Evolutionary conservation across 495 filamentous ascomycete species (phyloP), one percentile per base, ranked within the genome.

Genomic region (Cenococcum geophilum): DNA sequence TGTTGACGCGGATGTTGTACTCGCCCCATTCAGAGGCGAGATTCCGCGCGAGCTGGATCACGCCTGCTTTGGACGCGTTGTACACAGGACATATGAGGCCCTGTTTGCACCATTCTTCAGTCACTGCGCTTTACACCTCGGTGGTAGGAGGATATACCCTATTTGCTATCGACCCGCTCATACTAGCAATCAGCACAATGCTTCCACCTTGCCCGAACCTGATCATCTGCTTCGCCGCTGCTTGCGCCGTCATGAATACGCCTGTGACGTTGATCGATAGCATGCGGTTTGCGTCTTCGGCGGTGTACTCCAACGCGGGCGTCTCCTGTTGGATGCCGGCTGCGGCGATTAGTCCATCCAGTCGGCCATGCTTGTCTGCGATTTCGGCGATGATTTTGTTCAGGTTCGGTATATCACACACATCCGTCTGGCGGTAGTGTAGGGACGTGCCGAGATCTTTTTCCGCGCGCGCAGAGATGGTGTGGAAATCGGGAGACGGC

Each of bases 1-100:
- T 95, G 77, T 97, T 97, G 62, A 96, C 91, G 3, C 92, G 88
- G 72, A 97, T 97, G 55, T 86, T 87, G 73, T 92, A 81, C 63
- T 75, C 72, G 25, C 92, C 92, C 86, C 85, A 89, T 69, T 89
- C 86, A 77, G 87, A 86, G 1, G 86, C 85, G 40, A 89, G 72
- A 42, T 80, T 86, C 6, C 86, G 77, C 0, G 76, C 76, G 0
- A 88, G 70, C 73, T 89, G 85, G 21, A 87, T 80, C 1, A 89
- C 83, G 0, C 85, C 86, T 0, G 86, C 86, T 65, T 89, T 89
- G 27, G 79, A 83, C 0, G 80, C 79, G 70, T 89, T 89, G 71
- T 89, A 89, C 0, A 86, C 84, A 0, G 84, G 79, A 11, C 79
- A 82, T 0, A 84, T 78, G 61, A 89, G 78, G 8, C 85, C 86